phyloP scores from a whole-genome alignment of 495 filamentous ascomycete species.

The Alectoria sarmentosa region DNA sequence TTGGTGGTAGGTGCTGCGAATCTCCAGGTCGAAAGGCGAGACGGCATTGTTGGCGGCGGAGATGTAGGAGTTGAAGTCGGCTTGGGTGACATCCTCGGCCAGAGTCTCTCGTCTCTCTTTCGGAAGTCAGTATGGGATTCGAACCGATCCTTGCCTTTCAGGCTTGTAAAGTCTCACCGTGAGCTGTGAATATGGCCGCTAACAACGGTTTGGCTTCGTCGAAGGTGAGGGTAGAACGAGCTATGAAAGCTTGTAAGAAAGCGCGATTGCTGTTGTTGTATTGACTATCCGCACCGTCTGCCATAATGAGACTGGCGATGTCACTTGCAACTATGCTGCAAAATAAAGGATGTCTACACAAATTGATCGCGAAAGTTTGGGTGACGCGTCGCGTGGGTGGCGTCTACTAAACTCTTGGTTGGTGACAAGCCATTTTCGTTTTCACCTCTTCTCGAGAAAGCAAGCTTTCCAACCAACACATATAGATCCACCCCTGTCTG shows the following conservation, averaged over 20 bases:
- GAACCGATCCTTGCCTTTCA: background rate
- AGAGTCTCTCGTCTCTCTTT: slow-evolving; percentile 39
- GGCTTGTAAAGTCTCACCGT: slow-evolving; percentile 30
- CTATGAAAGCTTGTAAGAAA: slow-evolving; percentile 89
- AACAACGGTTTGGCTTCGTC: slow-evolving; percentile 64
- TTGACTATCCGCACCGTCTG: slow-evolving; percentile 25
- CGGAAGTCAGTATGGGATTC: slow-evolving; percentile 2
- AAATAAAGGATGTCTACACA: too few relatives aligned
- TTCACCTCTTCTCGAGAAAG: too few relatives aligned
- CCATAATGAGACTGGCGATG: slow-evolving; percentile 10
- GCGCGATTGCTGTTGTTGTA: slow-evolving; percentile 72
- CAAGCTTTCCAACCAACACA: too few relatives aligned
- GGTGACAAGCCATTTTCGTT: too few relatives aligned
- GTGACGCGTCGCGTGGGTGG: background rate
- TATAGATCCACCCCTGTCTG: too few relatives aligned
- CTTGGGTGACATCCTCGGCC: slow-evolving; percentile 54
- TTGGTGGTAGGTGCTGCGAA: slow-evolving; percentile 65
- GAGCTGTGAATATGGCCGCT: slow-evolving; percentile 61
- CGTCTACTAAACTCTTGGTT: too few relatives aligned
- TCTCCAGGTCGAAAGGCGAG: slow-evolving; percentile 78
- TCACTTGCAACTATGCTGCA: background rate
- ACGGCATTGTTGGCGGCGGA: slow-evolving; percentile 61
- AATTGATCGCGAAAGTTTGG: background rate
- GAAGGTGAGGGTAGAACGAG: slow-evolving; percentile 67
- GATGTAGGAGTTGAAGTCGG: slow-evolving; percentile 63